Percentiles rank a stretch among this genome's conserved stretches.
Evolutionary conservation across 306 rosid genomes (phyloP).

Genomic region (Trifolium repens): DNA sequence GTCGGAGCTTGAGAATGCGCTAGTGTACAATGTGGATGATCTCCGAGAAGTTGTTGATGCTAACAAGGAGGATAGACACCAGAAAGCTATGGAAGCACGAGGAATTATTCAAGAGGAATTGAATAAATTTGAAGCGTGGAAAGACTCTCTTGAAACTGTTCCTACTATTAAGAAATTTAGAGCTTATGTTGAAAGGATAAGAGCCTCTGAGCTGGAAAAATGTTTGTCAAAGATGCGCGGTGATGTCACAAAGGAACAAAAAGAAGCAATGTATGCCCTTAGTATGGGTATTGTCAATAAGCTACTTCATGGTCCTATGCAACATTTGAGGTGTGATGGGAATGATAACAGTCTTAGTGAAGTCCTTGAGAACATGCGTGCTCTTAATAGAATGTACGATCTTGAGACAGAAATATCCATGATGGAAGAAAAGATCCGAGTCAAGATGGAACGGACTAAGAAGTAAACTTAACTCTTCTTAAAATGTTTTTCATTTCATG

Average conservation of each 20-base stretch:
- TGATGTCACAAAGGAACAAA: constrained; percentile 66
- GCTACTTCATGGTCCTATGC: constrained; percentile 91
- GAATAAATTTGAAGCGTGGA: constrained; percentile 80
- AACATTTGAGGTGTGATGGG: constrained; percentile 80
- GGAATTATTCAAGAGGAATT: constrained; percentile 68
- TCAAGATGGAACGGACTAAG: constrained; percentile 59
- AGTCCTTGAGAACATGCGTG: constrained; percentile 81
- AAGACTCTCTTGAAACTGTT: constrained; percentile 81
- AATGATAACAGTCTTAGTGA: constrained; percentile 56
- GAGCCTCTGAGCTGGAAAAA: constrained; percentile 80
- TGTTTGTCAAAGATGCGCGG: constrained; percentile 80
- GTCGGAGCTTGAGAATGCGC: constrained; percentile 62
- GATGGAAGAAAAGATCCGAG: constrained; percentile 79
- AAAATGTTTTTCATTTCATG: constrained; percentile 35
- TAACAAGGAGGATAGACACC: constrained; percentile 79
- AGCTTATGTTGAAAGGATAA: constrained; percentile 77
- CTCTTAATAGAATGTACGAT: constrained; percentile 88
- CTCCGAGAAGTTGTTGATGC: constrained; percentile 90
- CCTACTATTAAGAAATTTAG: constrained; percentile 91
- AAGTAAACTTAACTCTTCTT: constrained; percentile 42
- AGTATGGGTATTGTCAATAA: constrained; percentile 78
- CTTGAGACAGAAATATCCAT: constrained; percentile 74
- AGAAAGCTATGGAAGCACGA: constrained; percentile 74
- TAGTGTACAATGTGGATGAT: constrained; percentile 84
- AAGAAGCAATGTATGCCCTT: constrained; percentile 73